phyloP scores from a whole-genome alignment of 805 yeast species.

The Candida insectalens region DNA sequence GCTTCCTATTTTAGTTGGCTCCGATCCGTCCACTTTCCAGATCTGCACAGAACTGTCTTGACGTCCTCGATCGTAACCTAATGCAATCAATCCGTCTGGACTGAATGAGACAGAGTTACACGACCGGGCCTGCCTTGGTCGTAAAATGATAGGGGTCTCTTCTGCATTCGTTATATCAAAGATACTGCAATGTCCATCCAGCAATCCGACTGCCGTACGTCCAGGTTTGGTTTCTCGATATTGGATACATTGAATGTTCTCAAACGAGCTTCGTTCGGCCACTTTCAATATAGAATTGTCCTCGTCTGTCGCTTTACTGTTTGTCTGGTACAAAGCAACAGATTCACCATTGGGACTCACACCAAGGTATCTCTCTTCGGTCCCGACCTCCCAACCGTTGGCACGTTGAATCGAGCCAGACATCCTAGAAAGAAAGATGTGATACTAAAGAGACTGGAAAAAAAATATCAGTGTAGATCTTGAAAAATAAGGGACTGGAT shows the following conservation, averaged over 20 bases:
- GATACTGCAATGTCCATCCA: conserved; percentile 55
- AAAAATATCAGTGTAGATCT: not conserved
- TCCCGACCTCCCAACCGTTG: conserved; percentile 46
- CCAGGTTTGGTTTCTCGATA: conserved; percentile 50
- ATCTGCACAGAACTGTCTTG: conserved; percentile 69
- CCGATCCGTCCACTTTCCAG: conserved; percentile 51
- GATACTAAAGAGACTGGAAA: no score
- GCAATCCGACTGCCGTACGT: conserved; percentile 62
- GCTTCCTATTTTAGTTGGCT: conserved; percentile 34
- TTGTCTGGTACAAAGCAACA: conserved; percentile 53
- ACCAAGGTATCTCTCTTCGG: conserved; percentile 50
- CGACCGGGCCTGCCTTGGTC: conserved; percentile 61
- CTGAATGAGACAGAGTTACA: conserved; percentile 71
- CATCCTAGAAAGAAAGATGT: no score
- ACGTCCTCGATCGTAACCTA: conserved; percentile 71
- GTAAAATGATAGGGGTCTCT: conserved; percentile 29
- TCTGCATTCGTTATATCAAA: conserved; percentile 43
- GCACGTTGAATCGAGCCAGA: conserved; percentile 34
- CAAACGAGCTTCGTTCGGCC: conserved; percentile 53
- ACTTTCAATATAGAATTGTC: conserved; percentile 45
- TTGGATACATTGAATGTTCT: conserved; percentile 55
- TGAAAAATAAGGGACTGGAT: no score
- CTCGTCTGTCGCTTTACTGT: conserved; percentile 25
- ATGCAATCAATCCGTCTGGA: conserved; percentile 53
- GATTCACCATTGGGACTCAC: conserved; percentile 78